Evolutionary conservation across 2,329 filamentous ascomycete species (phyloP).

Genomic region (Aspergillus udagawae): DNA sequence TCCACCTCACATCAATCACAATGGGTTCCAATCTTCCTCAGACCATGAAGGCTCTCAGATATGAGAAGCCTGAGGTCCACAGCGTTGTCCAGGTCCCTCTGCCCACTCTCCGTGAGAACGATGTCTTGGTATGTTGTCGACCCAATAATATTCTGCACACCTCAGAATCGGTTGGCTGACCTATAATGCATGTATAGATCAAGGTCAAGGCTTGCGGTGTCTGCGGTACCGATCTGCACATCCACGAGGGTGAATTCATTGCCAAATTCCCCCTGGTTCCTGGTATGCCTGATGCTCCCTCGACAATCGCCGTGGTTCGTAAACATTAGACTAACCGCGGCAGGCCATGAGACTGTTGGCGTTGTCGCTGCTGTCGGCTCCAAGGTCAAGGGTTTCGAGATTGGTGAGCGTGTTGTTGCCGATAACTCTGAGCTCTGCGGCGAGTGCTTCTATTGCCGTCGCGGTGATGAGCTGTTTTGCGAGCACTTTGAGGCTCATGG

Average conservation of each 20-base stretch:
- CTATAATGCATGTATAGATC: conserved; percentile 38
- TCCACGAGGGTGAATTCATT: conserved; percentile 65
- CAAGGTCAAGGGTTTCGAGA: conserved; percentile 56
- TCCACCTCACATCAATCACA: conserved; percentile 14
- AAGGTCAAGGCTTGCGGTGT: conserved; percentile 66
- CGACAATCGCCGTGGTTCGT: neutral
- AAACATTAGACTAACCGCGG: neutral
- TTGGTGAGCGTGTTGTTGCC: conserved; percentile 62
- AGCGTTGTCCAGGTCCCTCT: conserved; percentile 60
- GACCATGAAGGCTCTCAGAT: conserved; percentile 61
- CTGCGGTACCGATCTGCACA: conserved; percentile 53
- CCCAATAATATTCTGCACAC: neutral
- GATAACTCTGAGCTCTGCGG: conserved; percentile 59
- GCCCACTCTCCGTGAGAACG: conserved; percentile 56
- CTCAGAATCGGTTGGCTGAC: neutral
- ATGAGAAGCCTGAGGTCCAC: conserved; percentile 60
- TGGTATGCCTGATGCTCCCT: conserved; percentile 20
- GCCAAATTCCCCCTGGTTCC: conserved; percentile 63
- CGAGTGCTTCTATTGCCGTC: conserved; percentile 70
- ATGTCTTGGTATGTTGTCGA: conserved; percentile 48
- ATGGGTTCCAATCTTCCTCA: conserved; percentile 44
- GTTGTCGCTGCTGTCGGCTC: conserved; percentile 57
- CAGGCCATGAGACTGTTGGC: conserved; percentile 65
- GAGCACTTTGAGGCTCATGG: conserved; percentile 65
- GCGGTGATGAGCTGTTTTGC: conserved; percentile 64